Evolutionary conservation across 306 rosid genomes (phyloP).

Genomic region (Mimosa bimucronata): DNA sequence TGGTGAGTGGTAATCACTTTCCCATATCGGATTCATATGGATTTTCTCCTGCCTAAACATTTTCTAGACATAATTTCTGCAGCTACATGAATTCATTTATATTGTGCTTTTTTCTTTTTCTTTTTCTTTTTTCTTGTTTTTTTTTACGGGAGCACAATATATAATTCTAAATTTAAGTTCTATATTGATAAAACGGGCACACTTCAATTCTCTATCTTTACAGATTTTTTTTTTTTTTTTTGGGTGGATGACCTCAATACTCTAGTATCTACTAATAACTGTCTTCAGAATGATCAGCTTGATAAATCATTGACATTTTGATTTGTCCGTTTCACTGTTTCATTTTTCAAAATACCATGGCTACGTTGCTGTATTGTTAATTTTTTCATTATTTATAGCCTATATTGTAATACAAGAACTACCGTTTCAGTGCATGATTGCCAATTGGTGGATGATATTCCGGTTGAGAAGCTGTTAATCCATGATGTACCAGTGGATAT

Average conservation of each 20-base stretch:
- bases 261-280: neutral
- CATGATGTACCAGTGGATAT: conserved; percentile 93
- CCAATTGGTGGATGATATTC: conserved; percentile 87
- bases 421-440: conserved; percentile 76
- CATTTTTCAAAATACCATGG: conserved; percentile 6
- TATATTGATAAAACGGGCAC: neutral
- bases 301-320: neutral
- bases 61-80: neutral
- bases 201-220: neutral
- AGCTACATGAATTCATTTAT: conserved; percentile 11
- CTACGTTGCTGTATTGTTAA: neutral
- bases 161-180: conserved; percentile 9
- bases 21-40: neutral
- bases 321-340: neutral
- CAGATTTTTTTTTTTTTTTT: neutral
- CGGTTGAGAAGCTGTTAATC: conserved; percentile 73
- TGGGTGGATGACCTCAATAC: neutral
- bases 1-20: conserved; percentile 48
- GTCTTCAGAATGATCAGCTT: conserved; percentile 8
- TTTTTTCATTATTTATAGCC: neutral
- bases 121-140: conserved; percentile 17
- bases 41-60: conserved; percentile 6
- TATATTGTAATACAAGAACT: conserved; percentile 20
- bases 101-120: neutral
- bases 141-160: conserved; percentile 24